Evolutionary conservation across 208 protist genomes (phyloP), one percentile per base, ranked within the genome.

Genomic region (Leishmania martiniquensis): DNA sequence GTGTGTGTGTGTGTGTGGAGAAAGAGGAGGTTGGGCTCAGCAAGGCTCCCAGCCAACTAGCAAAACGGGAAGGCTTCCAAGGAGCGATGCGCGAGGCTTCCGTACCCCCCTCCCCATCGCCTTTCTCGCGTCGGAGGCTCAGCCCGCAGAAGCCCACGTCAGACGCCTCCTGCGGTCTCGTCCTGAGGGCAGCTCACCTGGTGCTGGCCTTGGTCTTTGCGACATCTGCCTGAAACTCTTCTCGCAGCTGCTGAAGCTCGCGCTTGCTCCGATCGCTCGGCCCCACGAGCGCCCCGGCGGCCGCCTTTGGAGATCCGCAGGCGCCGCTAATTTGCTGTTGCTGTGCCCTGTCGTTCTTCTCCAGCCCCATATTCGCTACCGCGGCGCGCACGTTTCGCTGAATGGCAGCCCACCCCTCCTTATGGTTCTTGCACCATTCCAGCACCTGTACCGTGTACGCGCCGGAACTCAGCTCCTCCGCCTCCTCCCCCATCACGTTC

Each of bases 361-460:
- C 79, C 4, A 83, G 51, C 22, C 52, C 74, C 1, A 78, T 71
- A 22, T 55, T 79, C 20, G 80, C 70, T 22, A 84, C 72, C 55
- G 68, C 65, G 10, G 54, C n/a, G 45, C 73, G 72, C 17, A 66
- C 68, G 32, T 75, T 77, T 22, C 34, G 22, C 49, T 80, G 77
- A 63, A 72, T 45, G 42, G 34, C 73, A 1, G 71, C 63, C 77
- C 55, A 70, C 20, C 49, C 60, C 37, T 70, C 77, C 32, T 57
- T 59, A 44, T 84, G 63, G 17, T 67, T 55, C 32, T 54, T 6
- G 71, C 87, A 82, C 90, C 90, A 94, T 10, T 89, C 79, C 42
- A 94, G 86, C 60, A 93, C 75, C 70, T 89, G 87, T 29, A 85
- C 65, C 4, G 87, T 86, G 51, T 74, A 85, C 52, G 87, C 55